These are phyloP conservation scores for Diaporthe longicolla DNA, from an alignment of 2,329 filamentous ascomycete species.

Conservation along the genomic window DNA sequence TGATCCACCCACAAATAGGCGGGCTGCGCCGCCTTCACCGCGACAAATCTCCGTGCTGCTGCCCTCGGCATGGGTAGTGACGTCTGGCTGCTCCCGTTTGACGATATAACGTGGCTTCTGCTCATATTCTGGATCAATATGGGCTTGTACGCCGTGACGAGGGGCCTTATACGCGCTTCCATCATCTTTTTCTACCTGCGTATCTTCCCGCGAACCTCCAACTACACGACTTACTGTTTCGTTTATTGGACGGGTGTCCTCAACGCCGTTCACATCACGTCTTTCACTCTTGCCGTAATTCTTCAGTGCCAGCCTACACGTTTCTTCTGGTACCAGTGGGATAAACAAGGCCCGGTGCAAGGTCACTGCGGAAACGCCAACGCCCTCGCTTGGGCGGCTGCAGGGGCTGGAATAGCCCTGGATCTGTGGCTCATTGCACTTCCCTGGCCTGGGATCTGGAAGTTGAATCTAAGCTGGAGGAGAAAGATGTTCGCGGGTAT, in stretches of 20 bases:
- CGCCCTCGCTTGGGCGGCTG: constrained; percentile 49
- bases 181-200: constrained; percentile 55
- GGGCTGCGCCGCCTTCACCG: constrained; percentile 25
- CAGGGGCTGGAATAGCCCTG: constrained; percentile 57
- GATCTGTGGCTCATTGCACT: constrained; percentile 57
- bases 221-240: constrained; percentile 45
- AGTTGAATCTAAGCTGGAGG: constrained; percentile 55
- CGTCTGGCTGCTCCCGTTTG: constrained; percentile 6
- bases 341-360: constrained; percentile 46
- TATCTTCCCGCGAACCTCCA: constrained; percentile 49
- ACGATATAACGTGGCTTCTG: constrained; percentile 50
- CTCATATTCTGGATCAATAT: constrained; percentile 57
- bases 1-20: constrained; percentile 5
- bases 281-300: constrained; percentile 48
- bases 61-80: constrained; percentile 24
- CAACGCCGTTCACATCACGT: constrained; percentile 48
- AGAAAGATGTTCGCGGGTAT: constrained; percentile 55
- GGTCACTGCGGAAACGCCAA: constrained; percentile 52
- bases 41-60: constrained; percentile 6
- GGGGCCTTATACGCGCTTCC: constrained; percentile 53
- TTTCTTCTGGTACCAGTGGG: constrained; percentile 52
- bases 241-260: constrained; percentile 48
- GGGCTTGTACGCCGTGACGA: constrained; percentile 48
- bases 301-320: constrained; percentile 51
- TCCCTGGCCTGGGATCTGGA: constrained; percentile 56